A percentile compares a stretch with the other conserved stretches of the same genome.
Conservation (phyloP, 2,329 filamentous ascomycete species). For the Neospermospora avenae region DNA sequence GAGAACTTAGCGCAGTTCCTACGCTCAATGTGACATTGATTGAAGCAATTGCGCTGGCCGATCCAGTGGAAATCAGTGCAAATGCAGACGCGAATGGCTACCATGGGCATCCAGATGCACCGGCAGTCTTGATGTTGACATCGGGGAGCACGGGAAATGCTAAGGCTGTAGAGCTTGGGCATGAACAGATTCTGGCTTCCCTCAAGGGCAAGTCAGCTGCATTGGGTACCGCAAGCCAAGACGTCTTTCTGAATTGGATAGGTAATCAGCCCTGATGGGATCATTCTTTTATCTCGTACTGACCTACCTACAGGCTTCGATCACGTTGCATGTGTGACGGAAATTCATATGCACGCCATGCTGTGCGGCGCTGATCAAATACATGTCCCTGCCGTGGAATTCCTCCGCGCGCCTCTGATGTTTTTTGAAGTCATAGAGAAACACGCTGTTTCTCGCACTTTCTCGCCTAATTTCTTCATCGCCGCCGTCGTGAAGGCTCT, state of each 20-base stretch:
- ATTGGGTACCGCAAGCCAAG: background rate
- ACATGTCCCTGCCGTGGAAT: conserved; percentile 42
- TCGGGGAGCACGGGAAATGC: conserved; percentile 50
- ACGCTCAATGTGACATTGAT: background rate
- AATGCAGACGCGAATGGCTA: background rate
- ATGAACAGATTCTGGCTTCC: conserved; percentile 42
- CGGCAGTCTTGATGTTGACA: conserved; percentile 45
- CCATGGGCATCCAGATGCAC: background rate
- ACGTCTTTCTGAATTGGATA: conserved; percentile 38
- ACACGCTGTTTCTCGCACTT: conserved; percentile 43
- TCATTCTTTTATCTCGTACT: too few species aligned
- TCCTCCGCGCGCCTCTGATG: conserved; percentile 38
- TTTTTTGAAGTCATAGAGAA: conserved; percentile 41
- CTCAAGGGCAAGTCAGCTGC: conserved; percentile 11
- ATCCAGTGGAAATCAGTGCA: background rate
- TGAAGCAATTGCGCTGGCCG: background rate
- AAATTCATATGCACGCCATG: conserved; percentile 51
- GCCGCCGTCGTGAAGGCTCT: conserved; percentile 13
- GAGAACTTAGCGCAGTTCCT: background rate
- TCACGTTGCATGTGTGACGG: conserved; percentile 49
- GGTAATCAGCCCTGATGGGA: conserved; percentile 7
- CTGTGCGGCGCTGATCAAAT: conserved; percentile 42
- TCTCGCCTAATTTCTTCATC: conserved; percentile 45
- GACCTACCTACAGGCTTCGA: conserved; percentile 38
- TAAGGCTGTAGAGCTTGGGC: conserved; percentile 46